phyloP scores from a whole-genome alignment of 2,329 filamentous ascomycete genomes.

The Kalmusia sp. region DNA sequence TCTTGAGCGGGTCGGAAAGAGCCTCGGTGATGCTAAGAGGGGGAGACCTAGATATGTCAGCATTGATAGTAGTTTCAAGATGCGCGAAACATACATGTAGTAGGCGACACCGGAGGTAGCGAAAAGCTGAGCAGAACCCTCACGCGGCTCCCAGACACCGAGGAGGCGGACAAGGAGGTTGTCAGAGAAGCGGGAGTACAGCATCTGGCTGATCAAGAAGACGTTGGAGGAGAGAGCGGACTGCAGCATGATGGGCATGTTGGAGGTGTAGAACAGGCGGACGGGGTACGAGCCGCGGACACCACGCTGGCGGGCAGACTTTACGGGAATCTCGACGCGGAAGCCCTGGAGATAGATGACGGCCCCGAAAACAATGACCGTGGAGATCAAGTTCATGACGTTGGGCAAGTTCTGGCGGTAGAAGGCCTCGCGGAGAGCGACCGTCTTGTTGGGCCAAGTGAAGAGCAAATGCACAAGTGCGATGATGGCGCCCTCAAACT shows the following conservation, averaged over 20 bases:
- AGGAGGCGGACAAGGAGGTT: constrained; percentile 97
- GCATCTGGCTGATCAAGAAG: constrained; percentile 99
- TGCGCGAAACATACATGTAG: constrained; percentile 73
- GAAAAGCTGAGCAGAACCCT: constrained; percentile 93
- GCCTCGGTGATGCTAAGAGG: constrained; percentile 98
- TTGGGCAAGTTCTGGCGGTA: constrained; percentile 99
- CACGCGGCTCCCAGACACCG: constrained; percentile 97
- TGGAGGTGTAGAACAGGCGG: constrained; percentile 99
- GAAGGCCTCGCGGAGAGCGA: constrained; percentile 97
- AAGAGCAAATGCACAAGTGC: constrained; percentile 96
- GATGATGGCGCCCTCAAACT: constrained; percentile 98
- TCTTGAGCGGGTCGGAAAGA: constrained; percentile 95
- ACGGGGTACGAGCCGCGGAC: constrained; percentile 98
- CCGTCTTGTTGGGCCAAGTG: constrained; percentile 99
- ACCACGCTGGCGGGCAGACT: constrained; percentile 98
- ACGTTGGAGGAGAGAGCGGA: constrained; percentile 98
- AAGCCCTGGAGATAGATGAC: constrained; percentile 99
- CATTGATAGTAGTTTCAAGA: not conserved
- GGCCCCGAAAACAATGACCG: constrained; percentile 89
- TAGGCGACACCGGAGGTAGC: constrained; percentile 94
- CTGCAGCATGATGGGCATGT: constrained; percentile 99
- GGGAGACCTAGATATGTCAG: constrained; percentile 65
- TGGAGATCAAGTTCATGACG: constrained; percentile 97
- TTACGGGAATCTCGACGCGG: constrained; percentile 99
- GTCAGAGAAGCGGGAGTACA: constrained; percentile 98